Base-by-base conservation (phyloP, 2,329 filamentous ascomycete genomes). In the Ambrosiella beaveri region DNA sequence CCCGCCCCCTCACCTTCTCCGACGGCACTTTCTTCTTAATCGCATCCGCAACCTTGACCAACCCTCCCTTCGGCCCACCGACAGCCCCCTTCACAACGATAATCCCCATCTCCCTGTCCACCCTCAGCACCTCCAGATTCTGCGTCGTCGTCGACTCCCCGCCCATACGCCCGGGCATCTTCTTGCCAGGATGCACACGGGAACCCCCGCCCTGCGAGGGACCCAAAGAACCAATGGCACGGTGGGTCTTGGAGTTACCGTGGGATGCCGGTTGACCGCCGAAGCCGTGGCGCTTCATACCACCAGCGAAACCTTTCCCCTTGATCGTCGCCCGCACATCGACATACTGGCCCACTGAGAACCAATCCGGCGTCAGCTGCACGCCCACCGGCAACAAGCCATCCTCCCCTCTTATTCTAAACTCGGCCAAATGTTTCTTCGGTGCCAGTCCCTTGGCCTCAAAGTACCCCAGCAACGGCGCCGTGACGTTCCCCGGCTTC, bases 141-240 rank as follows among this genome's bases (percentile, higher is more conserved):
- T 96, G 90, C 59, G 93, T 78, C 53, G 93, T 98, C 58, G 89
- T 86, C 64, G 81, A 82, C 70, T 95, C 80, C 63, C 85, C 86
- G 63, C 93, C 93, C 93, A 98, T 97, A 61, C 88, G 82, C 58
- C 93, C 93, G 2, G 93, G 82, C 93, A 98, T 98, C 74, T 89
- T 93, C 81, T 98, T 98, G 61, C 93, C 93, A 0, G 93, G 93
- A 67, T 89, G 75, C 27, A 98, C 91, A 71, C 93, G 82, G 62
- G 88, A 94, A 73, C 93, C 93, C 68, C 86, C 84, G 63, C 93
- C 93, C 72, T 98, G 93, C 64, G 85, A 86, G 61, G 86, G 88
- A 69, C 93, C 93, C 7, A 85, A 79, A 39, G 88, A 91, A 76
- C 93, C 93, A 73, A 96, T 87, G 36, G 86, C 86, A 67, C 93